These are phyloP conservation scores for Nigrospora oryzae DNA, from an alignment of 2,329 filamentous ascomycete genomes.

Conservation along the genomic window DNA sequence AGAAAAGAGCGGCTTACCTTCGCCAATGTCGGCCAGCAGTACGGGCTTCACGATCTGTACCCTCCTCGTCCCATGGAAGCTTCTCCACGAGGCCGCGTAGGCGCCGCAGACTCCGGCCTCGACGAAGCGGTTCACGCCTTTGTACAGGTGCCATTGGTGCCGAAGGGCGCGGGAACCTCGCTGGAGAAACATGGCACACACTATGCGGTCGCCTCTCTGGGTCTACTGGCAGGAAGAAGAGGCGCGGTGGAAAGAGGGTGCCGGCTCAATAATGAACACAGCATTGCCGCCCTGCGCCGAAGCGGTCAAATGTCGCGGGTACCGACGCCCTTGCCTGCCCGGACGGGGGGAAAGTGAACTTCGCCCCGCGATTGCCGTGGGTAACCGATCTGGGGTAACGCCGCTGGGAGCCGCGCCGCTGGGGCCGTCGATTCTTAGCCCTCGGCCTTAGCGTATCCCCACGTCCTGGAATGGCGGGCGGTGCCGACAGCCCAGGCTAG, in stretches of 20 bases:
- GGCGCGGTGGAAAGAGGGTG: not conserved
- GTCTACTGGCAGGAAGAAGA: not conserved
- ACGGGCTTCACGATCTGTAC: conserved; percentile 66
- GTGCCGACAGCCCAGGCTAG: no score
- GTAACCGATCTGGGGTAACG: conserved; percentile 9
- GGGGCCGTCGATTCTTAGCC: no score
- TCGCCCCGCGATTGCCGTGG: conserved; percentile 6
- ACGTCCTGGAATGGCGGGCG: no score
- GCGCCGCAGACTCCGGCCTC: conserved; percentile 17
- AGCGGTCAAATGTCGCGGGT: no score
- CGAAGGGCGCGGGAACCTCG: conserved; percentile 40
- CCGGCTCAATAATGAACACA: not conserved
- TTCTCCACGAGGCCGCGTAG: conserved; percentile 24
- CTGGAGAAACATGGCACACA: conserved; percentile 44
- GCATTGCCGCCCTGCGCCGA: not conserved
- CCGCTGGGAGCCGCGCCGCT: conserved; percentile 5
- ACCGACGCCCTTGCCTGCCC: conserved; percentile 14
- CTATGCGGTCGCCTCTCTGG: not conserved
- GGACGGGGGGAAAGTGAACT: not conserved
- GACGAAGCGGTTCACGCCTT: conserved; percentile 26
- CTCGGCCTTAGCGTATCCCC: no score
- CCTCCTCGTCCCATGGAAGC: conserved; percentile 41
- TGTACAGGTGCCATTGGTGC: conserved; percentile 41
- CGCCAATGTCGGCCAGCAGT: conserved; percentile 75
- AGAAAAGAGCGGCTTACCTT: conserved; percentile 46